phyloP scores from a whole-genome alignment of 2,329 filamentous ascomycete species.

The Mycosphaerelloides madeirae region DNA sequence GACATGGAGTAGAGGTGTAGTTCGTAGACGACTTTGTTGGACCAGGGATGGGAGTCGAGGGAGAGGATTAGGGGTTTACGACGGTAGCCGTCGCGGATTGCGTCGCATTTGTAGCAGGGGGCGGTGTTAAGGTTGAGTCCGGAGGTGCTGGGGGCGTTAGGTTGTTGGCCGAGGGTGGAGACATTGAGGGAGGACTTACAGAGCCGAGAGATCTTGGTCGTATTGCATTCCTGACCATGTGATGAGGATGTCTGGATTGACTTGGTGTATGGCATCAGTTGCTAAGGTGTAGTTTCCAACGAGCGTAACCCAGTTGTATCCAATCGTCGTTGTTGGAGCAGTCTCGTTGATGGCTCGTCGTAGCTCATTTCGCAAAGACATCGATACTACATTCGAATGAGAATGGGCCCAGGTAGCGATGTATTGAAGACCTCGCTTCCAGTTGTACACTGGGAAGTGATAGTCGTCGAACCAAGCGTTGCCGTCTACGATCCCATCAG shows the following conservation, averaged over 20 bases:
- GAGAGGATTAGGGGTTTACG: constrained; percentile 45
- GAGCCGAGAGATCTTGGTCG: constrained; percentile 23
- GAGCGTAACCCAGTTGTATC: constrained; percentile 24
- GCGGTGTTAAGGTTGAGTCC: constrained; percentile 36
- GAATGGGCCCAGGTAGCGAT: constrained; percentile 23
- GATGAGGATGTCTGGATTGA: constrained; percentile 23
- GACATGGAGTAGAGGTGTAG: constrained; percentile 42
- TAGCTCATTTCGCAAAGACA: constrained; percentile 25
- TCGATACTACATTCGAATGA: constrained; percentile 25
- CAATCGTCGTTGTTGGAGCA: constrained; percentile 11
- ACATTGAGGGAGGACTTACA: constrained; percentile 16
- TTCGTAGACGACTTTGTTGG: constrained; percentile 47
- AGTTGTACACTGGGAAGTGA: constrained; percentile 22
- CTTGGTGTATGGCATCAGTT: constrained; percentile 22
- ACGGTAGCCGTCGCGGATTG: constrained; percentile 40
- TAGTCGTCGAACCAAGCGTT: constrained; percentile 54
- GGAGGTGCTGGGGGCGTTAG: constrained; percentile 17
- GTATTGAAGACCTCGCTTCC: constrained; percentile 22
- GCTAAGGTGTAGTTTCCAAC: constrained; percentile 24
- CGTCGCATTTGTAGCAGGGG: constrained; percentile 38
- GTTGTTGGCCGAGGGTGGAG: too few relatives aligned
- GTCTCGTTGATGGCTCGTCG: constrained; percentile 21
- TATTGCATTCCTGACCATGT: constrained; percentile 25
- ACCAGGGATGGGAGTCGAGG: constrained; percentile 44
- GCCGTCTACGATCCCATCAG: constrained; percentile 39